Evolutionary conservation across 73 alveolate species (phyloP).

Genomic region (Paramecium pentaurelia): DNA sequence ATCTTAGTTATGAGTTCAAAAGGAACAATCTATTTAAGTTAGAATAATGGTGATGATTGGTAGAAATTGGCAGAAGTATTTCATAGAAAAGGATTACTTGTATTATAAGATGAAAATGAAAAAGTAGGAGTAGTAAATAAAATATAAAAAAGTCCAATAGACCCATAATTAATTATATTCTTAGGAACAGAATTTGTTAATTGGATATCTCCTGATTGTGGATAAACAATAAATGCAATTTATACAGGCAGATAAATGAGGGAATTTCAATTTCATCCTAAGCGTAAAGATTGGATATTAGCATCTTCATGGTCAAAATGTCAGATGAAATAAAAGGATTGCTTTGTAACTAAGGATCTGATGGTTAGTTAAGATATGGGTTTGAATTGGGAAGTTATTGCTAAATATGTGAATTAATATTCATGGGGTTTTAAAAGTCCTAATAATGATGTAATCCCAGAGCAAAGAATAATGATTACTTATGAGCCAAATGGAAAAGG

Average conservation of each 20-base stretch:
- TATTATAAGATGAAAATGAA: constrained; percentile 31
- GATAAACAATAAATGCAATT: constrained; percentile 71
- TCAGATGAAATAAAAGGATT: constrained; percentile 72
- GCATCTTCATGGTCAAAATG: constrained; percentile 85
- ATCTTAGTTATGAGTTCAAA: constrained; percentile 73
- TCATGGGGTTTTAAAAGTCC: constrained; percentile 75
- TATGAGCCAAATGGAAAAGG: constrained; percentile 57
- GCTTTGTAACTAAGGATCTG: constrained; percentile 80
- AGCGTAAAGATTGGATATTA: constrained; percentile 78
- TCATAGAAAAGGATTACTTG: constrained; percentile 52
- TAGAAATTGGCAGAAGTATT: constrained; percentile 51
- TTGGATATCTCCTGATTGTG: constrained; percentile 90
- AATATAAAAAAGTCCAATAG: constrained; percentile 73
- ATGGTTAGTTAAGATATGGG: constrained; percentile 67
- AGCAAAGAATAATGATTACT: constrained; percentile 36
- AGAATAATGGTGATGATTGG: constrained; percentile 83
- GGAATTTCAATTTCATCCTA: constrained; percentile 90
- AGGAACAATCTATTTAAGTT: constrained; percentile 70
- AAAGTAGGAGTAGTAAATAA: constrained; percentile 73
- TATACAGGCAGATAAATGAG: constrained; percentile 78
- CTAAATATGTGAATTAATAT: constrained; percentile 80
- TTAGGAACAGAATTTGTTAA: constrained; percentile 79
- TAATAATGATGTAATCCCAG: background rate
- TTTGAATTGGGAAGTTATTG: constrained; percentile 70
- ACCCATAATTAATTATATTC: constrained; percentile 73